Conservation (phyloP, 2,329 filamentous ascomycete genomes). For the Alternaria arborescens region DNA sequence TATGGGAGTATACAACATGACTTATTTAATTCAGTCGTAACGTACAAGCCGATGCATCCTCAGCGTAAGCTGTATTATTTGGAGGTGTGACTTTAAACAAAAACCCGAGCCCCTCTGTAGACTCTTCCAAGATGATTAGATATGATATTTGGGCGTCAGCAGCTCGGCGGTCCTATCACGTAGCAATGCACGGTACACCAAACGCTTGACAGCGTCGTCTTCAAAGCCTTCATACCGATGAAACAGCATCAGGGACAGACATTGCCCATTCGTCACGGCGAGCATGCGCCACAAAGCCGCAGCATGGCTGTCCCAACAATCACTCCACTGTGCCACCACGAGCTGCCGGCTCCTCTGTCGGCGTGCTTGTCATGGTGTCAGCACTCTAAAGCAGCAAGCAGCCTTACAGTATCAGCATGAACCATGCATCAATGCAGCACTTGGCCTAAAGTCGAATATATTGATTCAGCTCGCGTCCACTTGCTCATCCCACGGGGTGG, state of each 20-base stretch:
- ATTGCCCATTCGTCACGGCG: neutral
- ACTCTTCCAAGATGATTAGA: no score
- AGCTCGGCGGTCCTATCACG: neutral
- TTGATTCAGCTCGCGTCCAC: conserved; percentile 23
- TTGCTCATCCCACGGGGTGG: conserved; percentile 21
- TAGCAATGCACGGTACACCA: neutral
- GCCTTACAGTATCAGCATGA: conserved; percentile 14
- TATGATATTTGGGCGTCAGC: neutral
- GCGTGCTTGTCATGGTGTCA: conserved; percentile 27
- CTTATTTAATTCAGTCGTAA: neutral
- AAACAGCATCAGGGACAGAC: conserved; percentile 4
- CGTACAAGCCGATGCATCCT: neutral
- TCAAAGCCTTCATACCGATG: conserved; percentile 2
- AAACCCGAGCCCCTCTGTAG: neutral
- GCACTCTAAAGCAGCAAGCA: conserved; percentile 36
- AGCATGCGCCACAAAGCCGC: conserved; percentile 17
- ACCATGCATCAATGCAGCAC: conserved; percentile 7
- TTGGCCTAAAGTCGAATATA: conserved; percentile 29
- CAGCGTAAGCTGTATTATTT: neutral
- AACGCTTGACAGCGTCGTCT: conserved; percentile 1
- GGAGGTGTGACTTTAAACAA: neutral
- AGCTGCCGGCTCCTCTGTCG: conserved; percentile 20
- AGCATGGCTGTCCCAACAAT: conserved; percentile 10
- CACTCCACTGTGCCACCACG: conserved; percentile 16
- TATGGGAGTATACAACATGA: neutral